A percentile compares a stretch with the other conserved stretches of the same genome.
These are phyloP conservation scores for Crithidia acanthocephali DNA, from an alignment of 208 protist genomes.

Conservation along the genomic window DNA sequence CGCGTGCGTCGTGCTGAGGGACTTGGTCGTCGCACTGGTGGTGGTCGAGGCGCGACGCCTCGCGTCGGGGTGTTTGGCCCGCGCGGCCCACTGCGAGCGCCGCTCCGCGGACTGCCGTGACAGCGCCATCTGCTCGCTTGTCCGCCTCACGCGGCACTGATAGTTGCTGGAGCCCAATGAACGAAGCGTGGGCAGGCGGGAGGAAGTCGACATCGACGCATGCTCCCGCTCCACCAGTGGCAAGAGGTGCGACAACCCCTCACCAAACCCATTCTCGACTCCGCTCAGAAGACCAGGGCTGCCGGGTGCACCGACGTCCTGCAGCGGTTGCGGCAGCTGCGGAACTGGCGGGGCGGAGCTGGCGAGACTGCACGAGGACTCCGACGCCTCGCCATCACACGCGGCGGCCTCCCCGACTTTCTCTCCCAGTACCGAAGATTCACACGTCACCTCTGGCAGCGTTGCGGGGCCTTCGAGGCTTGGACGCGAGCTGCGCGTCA, in stretches of 20 bases:
- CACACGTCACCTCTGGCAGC: background rate
- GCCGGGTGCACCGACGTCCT: background rate
- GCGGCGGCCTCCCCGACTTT: background rate
- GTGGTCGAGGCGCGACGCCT: background rate
- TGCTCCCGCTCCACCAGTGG: constrained; percentile 17
- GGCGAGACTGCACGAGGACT: background rate
- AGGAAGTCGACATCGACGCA: constrained; percentile 4
- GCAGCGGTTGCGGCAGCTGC: constrained; percentile 14
- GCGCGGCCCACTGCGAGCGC: constrained; percentile 1
- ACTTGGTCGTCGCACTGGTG: background rate
- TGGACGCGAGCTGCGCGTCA: background rate
- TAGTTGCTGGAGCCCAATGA: constrained; percentile 1
- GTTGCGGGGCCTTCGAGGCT: background rate
- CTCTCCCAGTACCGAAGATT: background rate
- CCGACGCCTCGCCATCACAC: background rate
- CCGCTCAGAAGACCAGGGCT: background rate
- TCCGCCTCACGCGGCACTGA: constrained; percentile 2
- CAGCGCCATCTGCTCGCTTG: constrained; percentile 3
- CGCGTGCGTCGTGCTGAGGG: background rate
- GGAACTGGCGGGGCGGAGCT: background rate
- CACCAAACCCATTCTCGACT: background rate
- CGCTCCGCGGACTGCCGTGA: background rate
- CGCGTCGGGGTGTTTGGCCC: background rate
- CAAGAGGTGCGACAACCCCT: background rate
- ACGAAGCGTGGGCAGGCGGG: constrained; percentile 9